A percentile compares a stretch with the other conserved stretches of the same genome.
Evolutionary conservation across 2,329 filamentous ascomycete genomes (phyloP).

Genomic region (Lachnellula occidentalis): DNA sequence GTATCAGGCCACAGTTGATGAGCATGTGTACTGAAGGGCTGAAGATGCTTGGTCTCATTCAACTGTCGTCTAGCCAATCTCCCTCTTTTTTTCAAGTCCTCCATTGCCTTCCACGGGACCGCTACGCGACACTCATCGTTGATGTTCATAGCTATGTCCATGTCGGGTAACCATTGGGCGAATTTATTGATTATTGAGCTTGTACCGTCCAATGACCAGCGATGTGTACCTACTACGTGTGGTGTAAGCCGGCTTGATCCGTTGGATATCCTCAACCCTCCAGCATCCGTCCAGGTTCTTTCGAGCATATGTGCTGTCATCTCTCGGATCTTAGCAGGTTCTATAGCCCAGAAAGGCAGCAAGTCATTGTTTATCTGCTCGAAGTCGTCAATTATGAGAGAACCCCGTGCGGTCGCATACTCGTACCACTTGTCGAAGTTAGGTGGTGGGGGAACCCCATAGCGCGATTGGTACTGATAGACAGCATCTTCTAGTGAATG

Average conservation of each 20-base stretch:
- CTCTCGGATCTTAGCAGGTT: constrained; percentile 23
- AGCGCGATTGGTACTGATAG: constrained; percentile 14
- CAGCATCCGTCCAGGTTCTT: constrained; percentile 25
- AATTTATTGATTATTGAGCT: constrained; percentile 38
- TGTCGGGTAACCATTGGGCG: constrained; percentile 42
- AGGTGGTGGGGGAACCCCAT: constrained; percentile 19
- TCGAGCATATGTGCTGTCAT: constrained; percentile 13
- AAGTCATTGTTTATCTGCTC: constrained; percentile 30
- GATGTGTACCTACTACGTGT: constrained; percentile 31
- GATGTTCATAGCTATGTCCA: constrained; percentile 48
- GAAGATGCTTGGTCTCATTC: constrained; percentile 3
- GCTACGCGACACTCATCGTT: constrained; percentile 46
- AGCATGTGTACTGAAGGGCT: constrained; percentile 3
- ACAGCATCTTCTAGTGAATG: constrained; percentile 14
- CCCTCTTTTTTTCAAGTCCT: constrained; percentile 1
- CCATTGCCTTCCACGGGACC: constrained; percentile 24
- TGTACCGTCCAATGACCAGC: constrained; percentile 36
- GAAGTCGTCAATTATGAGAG: constrained; percentile 30
- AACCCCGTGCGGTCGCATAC: constrained; percentile 27
- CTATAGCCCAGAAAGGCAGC: constrained; percentile 29
- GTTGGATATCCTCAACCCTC: constrained; percentile 32
- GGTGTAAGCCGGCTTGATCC: constrained; percentile 30
- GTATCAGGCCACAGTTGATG: not conserved
- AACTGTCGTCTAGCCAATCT: constrained; percentile 4
- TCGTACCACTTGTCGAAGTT: constrained; percentile 30